A percentile compares a stretch with the other conserved stretches of the same genome.
Conservation (phyloP, 2,329 filamentous ascomycete genomes). For the Colletotrichum sp. region DNA sequence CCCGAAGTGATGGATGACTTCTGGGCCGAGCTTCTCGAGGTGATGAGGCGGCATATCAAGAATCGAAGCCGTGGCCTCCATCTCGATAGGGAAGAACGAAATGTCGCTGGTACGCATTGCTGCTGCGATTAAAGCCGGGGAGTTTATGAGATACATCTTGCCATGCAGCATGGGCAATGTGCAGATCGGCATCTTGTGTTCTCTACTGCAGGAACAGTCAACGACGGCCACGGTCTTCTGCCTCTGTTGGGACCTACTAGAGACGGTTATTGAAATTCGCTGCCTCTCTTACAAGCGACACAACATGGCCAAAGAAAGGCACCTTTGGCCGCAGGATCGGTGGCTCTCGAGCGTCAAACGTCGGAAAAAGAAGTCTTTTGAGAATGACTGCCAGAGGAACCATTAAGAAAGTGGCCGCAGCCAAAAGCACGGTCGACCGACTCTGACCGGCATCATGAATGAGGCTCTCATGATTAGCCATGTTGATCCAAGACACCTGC, state of each 20-base stretch:
- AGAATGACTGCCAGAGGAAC: not conserved
- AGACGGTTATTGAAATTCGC: conserved; percentile 40
- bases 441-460: not conserved
- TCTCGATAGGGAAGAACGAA: conserved; percentile 46
- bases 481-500: not conserved
- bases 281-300: conserved; percentile 43
- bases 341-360: conserved; percentile 42
- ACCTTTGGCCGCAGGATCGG: conserved; percentile 43
- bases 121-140: conserved; percentile 42
- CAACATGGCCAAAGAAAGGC: conserved; percentile 50
- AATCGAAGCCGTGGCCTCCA: conserved; percentile 39
- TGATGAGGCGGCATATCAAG: conserved; percentile 37
- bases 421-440: not conserved
- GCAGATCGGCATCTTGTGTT: conserved; percentile 38
- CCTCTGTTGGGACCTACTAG: conserved; percentile 34
- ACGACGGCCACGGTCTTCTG: not conserved
- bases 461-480: not conserved
- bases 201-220: conserved; percentile 21
- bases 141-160: conserved; percentile 50
- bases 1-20: conserved; percentile 38
- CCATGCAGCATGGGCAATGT: conserved; percentile 48
- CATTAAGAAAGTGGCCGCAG: not conserved
- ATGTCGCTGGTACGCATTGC: conserved; percentile 47
- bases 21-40: conserved; percentile 23
- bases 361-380: conserved; percentile 1